These are phyloP conservation scores for Tetrapisispora namnaoensis DNA, from an alignment of 805 yeast genomes.

Conservation along the genomic window DNA sequence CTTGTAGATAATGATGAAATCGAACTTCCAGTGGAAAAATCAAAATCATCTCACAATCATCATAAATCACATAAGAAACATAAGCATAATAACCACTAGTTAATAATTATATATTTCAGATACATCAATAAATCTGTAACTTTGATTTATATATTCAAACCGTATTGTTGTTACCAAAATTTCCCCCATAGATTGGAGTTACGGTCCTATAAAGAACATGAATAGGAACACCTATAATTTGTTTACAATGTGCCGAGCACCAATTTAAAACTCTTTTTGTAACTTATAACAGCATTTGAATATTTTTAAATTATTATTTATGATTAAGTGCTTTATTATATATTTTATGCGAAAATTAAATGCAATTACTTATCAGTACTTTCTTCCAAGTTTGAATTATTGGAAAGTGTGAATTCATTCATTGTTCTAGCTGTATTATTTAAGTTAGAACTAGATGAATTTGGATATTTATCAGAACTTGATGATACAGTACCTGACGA, in stretches of 20 bases:
- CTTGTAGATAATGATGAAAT: constrained; percentile 19
- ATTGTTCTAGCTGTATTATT: neutral
- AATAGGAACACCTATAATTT: too few species aligned
- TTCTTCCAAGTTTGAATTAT: neutral
- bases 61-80: neutral
- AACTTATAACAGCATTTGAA: neutral
- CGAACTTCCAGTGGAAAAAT: constrained; percentile 17
- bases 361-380: neutral
- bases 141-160: neutral
- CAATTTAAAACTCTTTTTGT: too few species aligned
- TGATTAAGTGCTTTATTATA: neutral
- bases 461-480: neutral
- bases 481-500: neutral
- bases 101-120: neutral
- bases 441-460: neutral
- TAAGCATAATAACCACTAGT: constrained; percentile 1
- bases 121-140: neutral
- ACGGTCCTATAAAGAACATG: too few species aligned
- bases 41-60: constrained; percentile 6
- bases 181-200: too few species aligned
- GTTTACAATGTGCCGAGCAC: too few species aligned
- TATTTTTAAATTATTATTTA: neutral
- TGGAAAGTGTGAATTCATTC: neutral
- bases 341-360: neutral
- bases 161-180: too few species aligned